Conservation (phyloP, 2,329 filamentous ascomycete genomes). For the Chaetomiaceae sp. region DNA sequence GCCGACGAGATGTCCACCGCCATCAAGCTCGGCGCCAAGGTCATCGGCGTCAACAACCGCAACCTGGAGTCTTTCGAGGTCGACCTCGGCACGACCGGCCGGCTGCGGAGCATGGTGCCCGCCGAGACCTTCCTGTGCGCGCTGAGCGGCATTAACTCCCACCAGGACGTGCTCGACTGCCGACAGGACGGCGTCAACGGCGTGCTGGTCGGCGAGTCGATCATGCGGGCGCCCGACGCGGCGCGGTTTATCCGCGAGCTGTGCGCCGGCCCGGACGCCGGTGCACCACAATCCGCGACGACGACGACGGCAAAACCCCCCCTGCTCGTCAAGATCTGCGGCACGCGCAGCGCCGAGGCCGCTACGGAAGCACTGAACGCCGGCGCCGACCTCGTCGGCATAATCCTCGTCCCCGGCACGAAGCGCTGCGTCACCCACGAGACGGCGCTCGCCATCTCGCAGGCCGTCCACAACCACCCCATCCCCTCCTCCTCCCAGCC, state of each 20-base stretch:
- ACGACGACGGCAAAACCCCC: no score
- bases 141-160: conserved; percentile 84
- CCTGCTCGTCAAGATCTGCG: conserved; percentile 88
- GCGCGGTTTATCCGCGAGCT: conserved; percentile 77
- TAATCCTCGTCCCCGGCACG: conserved; percentile 78
- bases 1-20: conserved; percentile 87
- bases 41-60: conserved; percentile 95
- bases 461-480: conserved; percentile 54
- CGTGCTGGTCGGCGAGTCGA: conserved; percentile 87
- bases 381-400: conserved; percentile 86
- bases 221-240: conserved; percentile 87
- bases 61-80: conserved; percentile 96
- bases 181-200: conserved; percentile 85
- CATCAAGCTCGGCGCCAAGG: conserved; percentile 77
- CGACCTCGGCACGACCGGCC: conserved; percentile 84
- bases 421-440: conserved; percentile 76
- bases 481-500: conserved; percentile 24
- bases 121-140: conserved; percentile 85
- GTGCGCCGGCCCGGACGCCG: conserved; percentile 52
- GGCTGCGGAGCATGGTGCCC: conserved; percentile 80
- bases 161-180: conserved; percentile 83
- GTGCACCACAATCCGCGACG: conserved; percentile 30
- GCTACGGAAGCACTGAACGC: conserved; percentile 75
- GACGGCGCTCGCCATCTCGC: conserved; percentile 72
- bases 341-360: conserved; percentile 75